Evolutionary conservation across 2,329 filamentous ascomycete species (phyloP), one percentile per base, ranked within the genome.

Genomic region (Aspergillus neoniger): DNA sequence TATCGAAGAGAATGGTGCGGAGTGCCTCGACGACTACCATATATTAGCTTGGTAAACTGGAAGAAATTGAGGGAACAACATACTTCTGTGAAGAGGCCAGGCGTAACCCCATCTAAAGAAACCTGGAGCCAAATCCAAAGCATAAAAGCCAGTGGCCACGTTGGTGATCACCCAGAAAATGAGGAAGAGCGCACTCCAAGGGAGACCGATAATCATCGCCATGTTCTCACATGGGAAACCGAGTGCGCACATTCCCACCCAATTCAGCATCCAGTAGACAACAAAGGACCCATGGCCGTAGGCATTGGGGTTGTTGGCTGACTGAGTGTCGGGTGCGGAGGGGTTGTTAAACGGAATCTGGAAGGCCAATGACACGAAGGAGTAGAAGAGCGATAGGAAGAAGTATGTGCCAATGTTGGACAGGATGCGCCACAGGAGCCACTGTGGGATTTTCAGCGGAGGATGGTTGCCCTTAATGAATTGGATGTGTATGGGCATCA

Each of bases 111-210:
- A 89, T 2, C 73, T 69, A 69, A 86, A 90, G 67, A 89, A 88
- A 0, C 72, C 75, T 0, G 85, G 83, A 2, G 83, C 81, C 23
- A 89, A 75, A 25, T 86, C 83, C 47, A 89, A 76, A 4, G 83
- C 75, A 69, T 88, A 86, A 66, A 89, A 88, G 0, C 80, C 75
- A 0, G 85, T 87, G 0, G 81, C 77, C 0, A 88, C 85, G 66
- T 90, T 90, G 6, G 84, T 83, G 58, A 89, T 86, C 44, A 89
- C 85, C 86, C 85, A 88, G 67, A 88, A 88, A 58, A 89, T 87
- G 2, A 90, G 74, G 81, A 86, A 90, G 0, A 88, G 70, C 0
- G 85, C 81, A 55, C 80, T 83, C 85, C 85, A 89, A 0, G 85
- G 86, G 65, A 83, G 78, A 0, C 85, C 86, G 4, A 89, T 76